Base-by-base conservation (phyloP, 1,284 basidiomycete genomes). In the Puccinia triticina region DNA sequence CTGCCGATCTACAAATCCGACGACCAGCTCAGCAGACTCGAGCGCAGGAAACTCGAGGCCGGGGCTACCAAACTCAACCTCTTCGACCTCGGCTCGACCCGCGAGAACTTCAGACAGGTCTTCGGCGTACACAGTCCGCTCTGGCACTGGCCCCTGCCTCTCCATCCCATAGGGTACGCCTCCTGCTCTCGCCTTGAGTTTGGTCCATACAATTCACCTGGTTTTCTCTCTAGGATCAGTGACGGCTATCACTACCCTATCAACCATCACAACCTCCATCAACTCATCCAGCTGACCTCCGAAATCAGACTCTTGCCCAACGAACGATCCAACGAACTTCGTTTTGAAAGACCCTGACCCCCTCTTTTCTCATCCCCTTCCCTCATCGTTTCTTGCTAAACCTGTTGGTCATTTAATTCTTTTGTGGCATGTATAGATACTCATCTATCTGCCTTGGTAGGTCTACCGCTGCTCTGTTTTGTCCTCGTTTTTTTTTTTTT, bases 1-100 rank as follows among this genome's bases (percentile, higher is more conserved):
- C 40, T 82, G 2, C 80, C 80, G 14, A 72, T 82, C 43, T 82
- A 82, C 43, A 82, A 82, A 37, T 82, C 80, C 1, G 80, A 82
- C 37, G 57, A 82, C 53, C 72, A 50, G 53, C 55, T 82, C 10
- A 64, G 72, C 14, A n/a, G 80, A 16, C 50, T 73, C 2, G 80
- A 82, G 66, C 71, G 80, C 50, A 64, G 71, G 48, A 82, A 57
- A 69, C 66, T 82, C 14, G 80, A 82, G 46, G n/a, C 32, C 16
- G 80, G 32, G 40, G 34, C 80, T 10, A 67, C 72, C 16, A 74
- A 75, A 29, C 43, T 82, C 8, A 82, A 82, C 55, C 43, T 82
- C 11, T 82, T 75, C 59, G 72, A 82, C 74, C 72, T 74, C 48
- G 80, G 80, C 32, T 50, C 37, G n/a, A 34, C 32, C 12, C 57